These are phyloP conservation scores for Hygrophoropsis aurantiaca DNA, from an alignment of 768 basidiomycete species.

Conservation along the genomic window DNA sequence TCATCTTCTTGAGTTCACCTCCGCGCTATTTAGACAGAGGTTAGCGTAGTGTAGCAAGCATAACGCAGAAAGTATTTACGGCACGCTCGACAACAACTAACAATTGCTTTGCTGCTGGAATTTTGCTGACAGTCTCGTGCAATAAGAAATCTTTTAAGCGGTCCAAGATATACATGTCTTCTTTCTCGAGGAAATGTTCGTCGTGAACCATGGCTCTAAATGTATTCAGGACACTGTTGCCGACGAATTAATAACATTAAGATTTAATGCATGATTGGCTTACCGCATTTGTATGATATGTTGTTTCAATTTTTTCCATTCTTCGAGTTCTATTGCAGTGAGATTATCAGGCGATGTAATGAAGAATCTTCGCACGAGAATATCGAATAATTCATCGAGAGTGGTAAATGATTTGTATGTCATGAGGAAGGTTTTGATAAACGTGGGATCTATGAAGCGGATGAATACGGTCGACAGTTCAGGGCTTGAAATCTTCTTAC, in stretches of 20 bases:
- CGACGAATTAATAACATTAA: slow-evolving; percentile 6
- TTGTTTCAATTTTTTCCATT: slow-evolving; percentile 87
- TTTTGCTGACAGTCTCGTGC: slow-evolving; percentile 59
- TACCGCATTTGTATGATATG: slow-evolving; percentile 86
- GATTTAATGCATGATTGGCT: neutral
- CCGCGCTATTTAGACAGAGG: slow-evolving; percentile 36
- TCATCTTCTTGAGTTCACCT: slow-evolving; percentile 56
- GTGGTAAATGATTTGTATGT: slow-evolving; percentile 95
- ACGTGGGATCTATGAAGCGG: slow-evolving; percentile 59
- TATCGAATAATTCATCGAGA: slow-evolving; percentile 77
- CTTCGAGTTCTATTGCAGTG: slow-evolving; percentile 56
- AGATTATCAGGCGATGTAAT: slow-evolving; percentile 74
- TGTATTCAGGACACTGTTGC: slow-evolving; percentile 74
- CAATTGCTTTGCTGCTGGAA: slow-evolving; percentile 75
- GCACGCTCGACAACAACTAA: slow-evolving; percentile 74
- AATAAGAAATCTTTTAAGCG: slow-evolving; percentile 80
- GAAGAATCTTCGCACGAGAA: slow-evolving; percentile 77
- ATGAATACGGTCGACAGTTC: slow-evolving; percentile 5
- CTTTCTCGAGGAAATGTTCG: slow-evolving; percentile 80
- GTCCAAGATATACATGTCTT: slow-evolving; percentile 79
- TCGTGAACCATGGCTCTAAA: slow-evolving; percentile 88
- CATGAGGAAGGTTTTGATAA: slow-evolving; percentile 89
- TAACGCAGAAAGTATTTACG: slow-evolving; percentile 46
- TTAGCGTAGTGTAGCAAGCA: slow-evolving; percentile 11
- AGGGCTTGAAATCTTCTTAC: slow-evolving; percentile 41